Conservation (phyloP, 2,329 filamentous ascomycete species). For the Penicillium sp. region DNA sequence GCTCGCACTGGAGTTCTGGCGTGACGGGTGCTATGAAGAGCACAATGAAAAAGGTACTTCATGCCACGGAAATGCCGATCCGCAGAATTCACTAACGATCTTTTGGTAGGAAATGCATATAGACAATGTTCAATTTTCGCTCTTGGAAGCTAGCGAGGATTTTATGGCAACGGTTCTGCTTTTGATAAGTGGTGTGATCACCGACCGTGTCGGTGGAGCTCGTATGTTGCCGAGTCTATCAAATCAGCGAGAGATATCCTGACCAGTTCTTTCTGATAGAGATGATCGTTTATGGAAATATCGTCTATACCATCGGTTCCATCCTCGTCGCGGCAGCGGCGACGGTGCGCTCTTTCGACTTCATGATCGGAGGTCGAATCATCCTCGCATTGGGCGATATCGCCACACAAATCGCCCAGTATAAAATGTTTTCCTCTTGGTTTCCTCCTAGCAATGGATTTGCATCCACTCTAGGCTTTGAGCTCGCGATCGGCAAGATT, state of each 20-base stretch:
- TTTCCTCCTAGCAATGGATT: constrained; percentile 61
- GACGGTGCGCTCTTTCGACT: constrained; percentile 54
- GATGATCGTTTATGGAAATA: constrained; percentile 60
- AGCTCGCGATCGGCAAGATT: constrained; percentile 60
- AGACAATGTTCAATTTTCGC: constrained; percentile 58
- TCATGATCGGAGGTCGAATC: constrained; percentile 59
- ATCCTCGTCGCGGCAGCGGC: constrained; percentile 59
- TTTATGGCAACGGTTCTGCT: constrained; percentile 61
- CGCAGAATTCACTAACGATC: background rate
- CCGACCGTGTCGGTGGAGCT: constrained; percentile 58
- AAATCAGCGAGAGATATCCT: background rate
- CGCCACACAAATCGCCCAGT: constrained; percentile 62
- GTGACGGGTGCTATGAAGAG: constrained; percentile 61
- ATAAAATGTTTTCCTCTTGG: constrained; percentile 65
- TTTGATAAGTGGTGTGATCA: constrained; percentile 53
- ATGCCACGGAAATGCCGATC: background rate
- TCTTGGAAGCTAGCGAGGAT: constrained; percentile 59
- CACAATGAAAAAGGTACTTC: constrained; percentile 54
- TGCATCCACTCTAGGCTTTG: constrained; percentile 59
- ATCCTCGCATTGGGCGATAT: constrained; percentile 60
- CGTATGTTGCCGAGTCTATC: constrained; percentile 27
- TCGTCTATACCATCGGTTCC: constrained; percentile 57
- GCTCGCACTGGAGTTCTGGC: constrained; percentile 59
- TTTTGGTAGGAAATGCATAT: constrained; percentile 49
- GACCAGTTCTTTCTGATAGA: constrained; percentile 20